Base-by-base conservation (phyloP, 1,139 yeast genomes). In the Hansenula anomala region DNA sequence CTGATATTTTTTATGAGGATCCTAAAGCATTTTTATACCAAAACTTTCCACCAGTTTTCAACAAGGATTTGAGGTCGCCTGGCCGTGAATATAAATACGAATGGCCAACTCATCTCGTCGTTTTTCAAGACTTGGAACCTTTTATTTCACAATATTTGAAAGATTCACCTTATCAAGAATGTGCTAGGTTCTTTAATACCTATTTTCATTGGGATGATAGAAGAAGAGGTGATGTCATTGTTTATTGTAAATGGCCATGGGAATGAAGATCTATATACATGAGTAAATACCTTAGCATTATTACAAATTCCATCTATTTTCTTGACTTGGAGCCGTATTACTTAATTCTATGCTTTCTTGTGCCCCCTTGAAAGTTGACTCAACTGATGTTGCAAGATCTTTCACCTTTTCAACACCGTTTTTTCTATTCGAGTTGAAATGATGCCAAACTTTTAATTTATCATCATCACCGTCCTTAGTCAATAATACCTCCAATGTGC, bases 121-220 rank as follows among this genome's bases (percentile, higher is more conserved):
- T 87, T 10, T 94, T 88, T 56, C 83, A 83, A 49, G 79, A 78
- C 9, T 56, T 85, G 48, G 75, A 74, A 34, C 66, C 64, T 0
- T 41, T 59, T 5, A 64, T 84, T 60, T 55, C 56, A 4, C 57
- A 59, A 2, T 64, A 64, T 36, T 52, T 80, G 36, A 42, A 52
- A 13, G 65, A 59, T 3, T 59, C 72, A 1, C 60, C 66, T 3
- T 86, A 85, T 54, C 41, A 47, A 3, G 74, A 71, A 41, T 61
- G 66, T 33, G 58, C 61, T 9, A 66, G 90, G 28, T 71, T 85
- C 42, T 90, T 87, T 68, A 92, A 92, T 52, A 75, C 89, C 31
- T 74, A 77, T 42, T 76, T 80, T 56, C 97, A 90, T 60, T 95
- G 97, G 85, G 98, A 94, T 57, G 55, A 64, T 34, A 69, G 97